Evolutionary conservation across 2,329 filamentous ascomycete species (phyloP).

Genomic region (Colletotrichum noveboracense): DNA sequence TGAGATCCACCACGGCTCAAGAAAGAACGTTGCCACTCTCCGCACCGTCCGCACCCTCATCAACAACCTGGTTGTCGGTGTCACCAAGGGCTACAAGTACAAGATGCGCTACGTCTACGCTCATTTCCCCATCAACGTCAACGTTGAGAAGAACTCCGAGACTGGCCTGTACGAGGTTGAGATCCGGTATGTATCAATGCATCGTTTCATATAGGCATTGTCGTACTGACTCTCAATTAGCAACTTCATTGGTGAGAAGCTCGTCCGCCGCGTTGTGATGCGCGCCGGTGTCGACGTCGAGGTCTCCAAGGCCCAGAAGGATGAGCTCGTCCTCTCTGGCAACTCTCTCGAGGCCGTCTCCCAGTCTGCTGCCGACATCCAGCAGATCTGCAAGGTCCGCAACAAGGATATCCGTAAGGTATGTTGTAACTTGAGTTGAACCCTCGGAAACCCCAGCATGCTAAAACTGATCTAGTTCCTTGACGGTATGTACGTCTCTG

Average conservation of each 20-base stretch:
- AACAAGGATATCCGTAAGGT: slow-evolving; percentile 99
- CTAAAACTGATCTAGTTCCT: slow-evolving; percentile 73
- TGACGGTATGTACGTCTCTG: slow-evolving; percentile 99
- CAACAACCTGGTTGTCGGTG: slow-evolving; percentile 98
- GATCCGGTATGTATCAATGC: slow-evolving; percentile 76
- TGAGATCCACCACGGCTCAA: slow-evolving; percentile 96
- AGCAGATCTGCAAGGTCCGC: slow-evolving; percentile 98
- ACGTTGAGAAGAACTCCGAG: slow-evolving; percentile 95
- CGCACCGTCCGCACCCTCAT: slow-evolving; percentile 97
- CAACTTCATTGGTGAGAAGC: slow-evolving; percentile 99
- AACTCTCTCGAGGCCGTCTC: slow-evolving; percentile 98
- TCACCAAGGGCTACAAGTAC: slow-evolving; percentile 99
- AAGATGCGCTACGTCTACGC: slow-evolving; percentile 99
- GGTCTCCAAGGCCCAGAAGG: slow-evolving; percentile 92
- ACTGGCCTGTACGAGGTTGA: slow-evolving; percentile 89
- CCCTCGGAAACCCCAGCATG: background rate
- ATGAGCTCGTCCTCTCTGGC: slow-evolving; percentile 90
- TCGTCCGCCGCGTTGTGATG: slow-evolving; percentile 91
- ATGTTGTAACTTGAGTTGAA: slow-evolving; percentile 30
- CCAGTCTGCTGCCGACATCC: slow-evolving; percentile 97
- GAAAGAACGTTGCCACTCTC: slow-evolving; percentile 98
- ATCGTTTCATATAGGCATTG: background rate
- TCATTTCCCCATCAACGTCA: slow-evolving; percentile 99
- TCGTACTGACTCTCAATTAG: slow-evolving; percentile 43
- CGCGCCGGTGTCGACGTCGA: slow-evolving; percentile 88